phyloP scores from a whole-genome alignment of 2,329 filamentous ascomycete species.

The Ophiostoma australiae region DNA sequence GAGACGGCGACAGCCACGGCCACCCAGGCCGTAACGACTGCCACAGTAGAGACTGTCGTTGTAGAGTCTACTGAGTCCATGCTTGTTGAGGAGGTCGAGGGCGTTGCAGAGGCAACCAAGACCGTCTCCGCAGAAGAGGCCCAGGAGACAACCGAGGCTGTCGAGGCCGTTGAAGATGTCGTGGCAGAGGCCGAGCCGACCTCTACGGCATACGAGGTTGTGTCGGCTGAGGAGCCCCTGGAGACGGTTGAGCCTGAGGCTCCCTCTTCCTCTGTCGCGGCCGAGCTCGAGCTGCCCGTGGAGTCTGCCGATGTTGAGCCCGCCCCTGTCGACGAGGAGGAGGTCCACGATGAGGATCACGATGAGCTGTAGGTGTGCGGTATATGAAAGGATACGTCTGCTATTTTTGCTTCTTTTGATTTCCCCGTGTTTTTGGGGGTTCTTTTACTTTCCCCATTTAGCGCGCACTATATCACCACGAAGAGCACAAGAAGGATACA shows the following conservation, averaged over 20 bases:
- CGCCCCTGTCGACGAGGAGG: not conserved
- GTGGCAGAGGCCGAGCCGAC: not conserved
- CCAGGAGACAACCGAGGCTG: not conserved
- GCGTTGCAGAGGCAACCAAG: not conserved
- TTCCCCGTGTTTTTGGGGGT: not conserved
- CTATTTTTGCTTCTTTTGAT: not conserved
- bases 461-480: conserved; percentile 8
- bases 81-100: not conserved
- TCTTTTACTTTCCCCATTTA: not conserved
- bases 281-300: not conserved
- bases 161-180: not conserved
- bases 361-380: not conserved
- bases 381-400: not conserved
- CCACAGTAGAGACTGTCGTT: not conserved
- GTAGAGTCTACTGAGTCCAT: not conserved
- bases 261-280: not conserved
- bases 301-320: not conserved
- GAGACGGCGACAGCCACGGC: not conserved
- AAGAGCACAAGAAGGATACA: not conserved
- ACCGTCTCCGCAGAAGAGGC: not conserved
- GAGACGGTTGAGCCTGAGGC: not conserved
- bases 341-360: not conserved
- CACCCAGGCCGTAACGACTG: not conserved
- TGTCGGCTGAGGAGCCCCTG: not conserved
- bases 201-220: not conserved